Percentiles rank a stretch among this genome's conserved stretches.
Conservation (phyloP, 2,329 filamentous ascomycete species). For the Sclerotinia nivalis region DNA sequence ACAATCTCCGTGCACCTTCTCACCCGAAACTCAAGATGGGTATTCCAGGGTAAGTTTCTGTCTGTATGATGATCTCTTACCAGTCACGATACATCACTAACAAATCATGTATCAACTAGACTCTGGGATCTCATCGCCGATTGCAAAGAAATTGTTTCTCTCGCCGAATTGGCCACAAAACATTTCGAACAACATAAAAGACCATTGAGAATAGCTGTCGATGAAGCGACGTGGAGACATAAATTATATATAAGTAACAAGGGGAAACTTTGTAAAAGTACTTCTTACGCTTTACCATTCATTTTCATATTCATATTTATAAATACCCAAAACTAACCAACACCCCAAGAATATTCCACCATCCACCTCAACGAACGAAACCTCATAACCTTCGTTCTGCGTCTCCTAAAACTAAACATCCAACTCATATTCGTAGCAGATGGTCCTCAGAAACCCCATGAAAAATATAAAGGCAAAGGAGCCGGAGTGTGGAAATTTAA, state of each 20-base stretch:
- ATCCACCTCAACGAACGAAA: constrained; percentile 21
- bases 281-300: background rate
- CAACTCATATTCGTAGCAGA: constrained; percentile 86
- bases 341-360: background rate
- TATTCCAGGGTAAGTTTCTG: constrained; percentile 6
- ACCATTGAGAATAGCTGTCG: constrained; percentile 81
- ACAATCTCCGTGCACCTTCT: constrained; percentile 2
- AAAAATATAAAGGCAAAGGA: constrained; percentile 6
- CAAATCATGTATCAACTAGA: background rate
- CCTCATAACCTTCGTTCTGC: constrained; percentile 80
- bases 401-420: constrained; percentile 70
- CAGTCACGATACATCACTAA: background rate
- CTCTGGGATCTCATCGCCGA: constrained; percentile 23
- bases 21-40: background rate
- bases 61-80: background rate
- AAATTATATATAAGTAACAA: constrained; percentile 48
- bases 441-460: constrained; percentile 75
- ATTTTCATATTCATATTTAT: too few relatives aligned
- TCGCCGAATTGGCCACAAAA: constrained; percentile 61
- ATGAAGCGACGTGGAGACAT: constrained; percentile 85
- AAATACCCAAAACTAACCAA: background rate
- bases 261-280: background rate
- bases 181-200: constrained; percentile 67
- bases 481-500: constrained; percentile 11
- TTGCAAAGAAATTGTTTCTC: constrained; percentile 9